These are phyloP conservation scores for Scheffersomyces spartinae DNA, from an alignment of 805 yeast species.

Conservation along the genomic window DNA sequence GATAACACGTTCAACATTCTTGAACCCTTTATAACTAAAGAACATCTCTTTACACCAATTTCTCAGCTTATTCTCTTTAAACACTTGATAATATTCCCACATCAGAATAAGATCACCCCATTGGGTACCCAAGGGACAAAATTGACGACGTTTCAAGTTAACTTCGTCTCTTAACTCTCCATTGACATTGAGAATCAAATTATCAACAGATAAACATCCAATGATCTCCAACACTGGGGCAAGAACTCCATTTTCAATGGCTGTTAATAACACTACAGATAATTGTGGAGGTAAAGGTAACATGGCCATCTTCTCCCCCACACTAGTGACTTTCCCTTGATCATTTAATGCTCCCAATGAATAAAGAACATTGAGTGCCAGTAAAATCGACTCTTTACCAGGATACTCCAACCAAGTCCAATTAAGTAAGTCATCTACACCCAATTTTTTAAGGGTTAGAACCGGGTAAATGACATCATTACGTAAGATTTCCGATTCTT, in stretches of 20 bases:
- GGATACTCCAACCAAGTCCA: slow-evolving; percentile 96
- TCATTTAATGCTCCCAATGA: slow-evolving; percentile 72
- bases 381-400: slow-evolving; percentile 58
- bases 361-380: slow-evolving; percentile 71
- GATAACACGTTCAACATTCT: slow-evolving; percentile 64
- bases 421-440: slow-evolving; percentile 69
- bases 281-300: slow-evolving; percentile 89
- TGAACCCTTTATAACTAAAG: slow-evolving; percentile 68
- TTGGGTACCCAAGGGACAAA: slow-evolving; percentile 58
- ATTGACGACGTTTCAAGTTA: slow-evolving; percentile 58
- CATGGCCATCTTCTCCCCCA: slow-evolving; percentile 81
- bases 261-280: slow-evolving; percentile 72
- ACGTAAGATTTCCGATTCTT: slow-evolving; percentile 88
- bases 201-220: slow-evolving; percentile 88
- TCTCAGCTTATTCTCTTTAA: slow-evolving; percentile 45
- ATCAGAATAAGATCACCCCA: slow-evolving; percentile 78
- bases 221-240: slow-evolving; percentile 75
- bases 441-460: slow-evolving; percentile 69
- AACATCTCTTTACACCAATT: slow-evolving; percentile 79
- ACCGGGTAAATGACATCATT: slow-evolving; percentile 80
- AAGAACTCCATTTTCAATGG: slow-evolving; percentile 47
- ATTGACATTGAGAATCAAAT: slow-evolving; percentile 67
- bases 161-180: slow-evolving; percentile 77
- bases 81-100: slow-evolving; percentile 52
- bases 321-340: slow-evolving; percentile 59